These are phyloP conservation scores for Rhizopogon roseolus DNA, from an alignment of 768 basidiomycete species.

Conservation along the genomic window DNA sequence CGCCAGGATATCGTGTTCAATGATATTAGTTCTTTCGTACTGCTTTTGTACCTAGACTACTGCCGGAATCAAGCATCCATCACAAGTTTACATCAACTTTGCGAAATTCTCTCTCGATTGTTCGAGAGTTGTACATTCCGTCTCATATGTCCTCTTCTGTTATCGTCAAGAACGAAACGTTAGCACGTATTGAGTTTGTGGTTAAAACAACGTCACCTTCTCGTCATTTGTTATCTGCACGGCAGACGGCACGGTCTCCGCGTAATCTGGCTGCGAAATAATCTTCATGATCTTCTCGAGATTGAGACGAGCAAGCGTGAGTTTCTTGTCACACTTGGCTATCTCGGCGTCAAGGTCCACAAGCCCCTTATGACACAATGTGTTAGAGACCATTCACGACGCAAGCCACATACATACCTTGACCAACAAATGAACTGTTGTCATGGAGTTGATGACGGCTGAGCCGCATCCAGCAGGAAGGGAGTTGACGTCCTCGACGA, in stretches of 20 bases:
- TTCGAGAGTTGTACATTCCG: conserved; percentile 72
- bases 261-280: conserved; percentile 71
- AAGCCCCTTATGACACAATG: conserved; percentile 55
- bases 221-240: conserved; percentile 75
- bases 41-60: neutral
- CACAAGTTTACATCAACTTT: conserved; percentile 43
- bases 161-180: neutral
- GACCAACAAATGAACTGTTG: conserved; percentile 81
- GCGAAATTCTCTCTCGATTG: conserved; percentile 73
- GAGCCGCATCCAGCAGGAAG: conserved; percentile 89
- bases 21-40: neutral
- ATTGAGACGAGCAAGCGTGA: conserved; percentile 62
- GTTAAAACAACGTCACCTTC: conserved; percentile 47
- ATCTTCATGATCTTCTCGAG: conserved; percentile 75
- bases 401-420: conserved; percentile 45
- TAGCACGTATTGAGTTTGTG: neutral
- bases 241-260: conserved; percentile 70
- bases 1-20: neutral
- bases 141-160: conserved; percentile 72
- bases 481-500: conserved; percentile 50
- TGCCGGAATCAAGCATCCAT: neutral
- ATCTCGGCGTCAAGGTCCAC: conserved; percentile 89
- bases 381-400: neutral
- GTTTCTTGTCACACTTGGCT: conserved; percentile 86
- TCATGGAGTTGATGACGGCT: conserved; percentile 66